Conservation (phyloP, 805 yeast genomes). For the Tetrapisispora arboricola region DNA sequence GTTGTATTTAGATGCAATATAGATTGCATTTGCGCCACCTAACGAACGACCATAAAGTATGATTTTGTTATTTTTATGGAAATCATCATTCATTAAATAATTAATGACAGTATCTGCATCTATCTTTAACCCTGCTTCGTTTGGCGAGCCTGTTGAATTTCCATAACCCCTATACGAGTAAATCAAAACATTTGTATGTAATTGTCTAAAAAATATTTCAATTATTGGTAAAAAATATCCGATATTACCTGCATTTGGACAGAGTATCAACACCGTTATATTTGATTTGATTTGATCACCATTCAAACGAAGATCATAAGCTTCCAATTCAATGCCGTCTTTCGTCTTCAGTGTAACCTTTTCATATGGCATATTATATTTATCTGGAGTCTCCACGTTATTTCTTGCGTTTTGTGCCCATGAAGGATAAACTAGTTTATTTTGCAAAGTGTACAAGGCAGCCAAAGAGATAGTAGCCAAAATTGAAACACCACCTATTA, state of each 20-base stretch:
- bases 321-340: slow-evolving; percentile 61
- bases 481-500: slow-evolving; percentile 34
- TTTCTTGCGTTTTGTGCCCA: slow-evolving; percentile 61
- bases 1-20: slow-evolving; percentile 55
- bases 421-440: slow-evolving; percentile 68
- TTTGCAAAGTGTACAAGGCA: slow-evolving; percentile 56
- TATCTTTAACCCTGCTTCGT: slow-evolving; percentile 66
- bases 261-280: slow-evolving; percentile 63
- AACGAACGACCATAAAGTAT: slow-evolving; percentile 79
- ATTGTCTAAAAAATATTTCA: slow-evolving; percentile 46
- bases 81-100: slow-evolving; percentile 41
- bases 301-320: slow-evolving; percentile 35
- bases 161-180: slow-evolving; percentile 92
- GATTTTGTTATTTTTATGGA: slow-evolving; percentile 39
- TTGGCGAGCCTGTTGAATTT: slow-evolving; percentile 59
- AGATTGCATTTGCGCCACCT: slow-evolving; percentile 91
- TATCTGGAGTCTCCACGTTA: slow-evolving; percentile 66
- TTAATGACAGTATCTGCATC: slow-evolving; percentile 70
- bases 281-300: slow-evolving; percentile 29
- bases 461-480: slow-evolving; percentile 36
- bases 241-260: slow-evolving; percentile 95
- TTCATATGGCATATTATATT: slow-evolving; percentile 55
- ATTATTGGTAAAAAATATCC: slow-evolving; percentile 84
- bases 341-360: slow-evolving; percentile 47
- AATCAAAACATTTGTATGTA: slow-evolving; percentile 67